Base-by-base conservation (phyloP, 2,329 filamentous ascomycete genomes). In the Xylariaceae sp. region DNA sequence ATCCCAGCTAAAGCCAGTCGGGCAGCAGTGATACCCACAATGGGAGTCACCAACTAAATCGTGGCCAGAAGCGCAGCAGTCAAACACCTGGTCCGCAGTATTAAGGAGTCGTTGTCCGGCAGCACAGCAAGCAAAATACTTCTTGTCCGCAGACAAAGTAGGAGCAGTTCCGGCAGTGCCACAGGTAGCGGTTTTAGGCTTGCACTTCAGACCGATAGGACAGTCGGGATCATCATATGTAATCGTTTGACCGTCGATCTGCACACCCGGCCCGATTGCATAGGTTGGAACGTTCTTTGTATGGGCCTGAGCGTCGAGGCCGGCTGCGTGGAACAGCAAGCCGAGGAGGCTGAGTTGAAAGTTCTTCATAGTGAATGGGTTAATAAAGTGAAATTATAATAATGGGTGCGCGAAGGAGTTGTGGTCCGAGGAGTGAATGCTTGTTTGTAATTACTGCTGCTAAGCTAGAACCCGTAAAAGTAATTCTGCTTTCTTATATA, bases 101-200 rank as follows among this genome's bases (percentile, higher is more conserved):
- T 53, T 53, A 2, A 52, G 57, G 17, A 60, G 57, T 14, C 33
- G 29, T 8, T 60, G 57, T 14, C 53, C 57, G 3, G 17, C 19
- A 40, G 53, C 47, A 23, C 57, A 60, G 47, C 57, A 60, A 28
- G 57, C 57, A 19, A 60, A 60, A 17, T 52, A 60, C 29, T 56
- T 56, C 53, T 60, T 56, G 26, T 60, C 53, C 14, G 41, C 47
- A 8, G 43, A 49, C 43, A 60, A 17, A 21, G 53, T 26, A 7
- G 53, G 57, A 6, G 24, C 21, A 11, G 28, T 47, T 19, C 57
- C 57, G 29, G 47, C 17, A 17, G 40, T 53, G 47, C 41, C 52
- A 29, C 57, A 60, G 1, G 19, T 49, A 31, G 40, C 56, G 19
- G 47, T 44, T 2, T 41, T 52, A n/a, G n/a, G n/a, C 4, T 6